Evolutionary conservation across 495 filamentous ascomycete genomes (phyloP).

Genomic region (Penicillium desertorum): DNA sequence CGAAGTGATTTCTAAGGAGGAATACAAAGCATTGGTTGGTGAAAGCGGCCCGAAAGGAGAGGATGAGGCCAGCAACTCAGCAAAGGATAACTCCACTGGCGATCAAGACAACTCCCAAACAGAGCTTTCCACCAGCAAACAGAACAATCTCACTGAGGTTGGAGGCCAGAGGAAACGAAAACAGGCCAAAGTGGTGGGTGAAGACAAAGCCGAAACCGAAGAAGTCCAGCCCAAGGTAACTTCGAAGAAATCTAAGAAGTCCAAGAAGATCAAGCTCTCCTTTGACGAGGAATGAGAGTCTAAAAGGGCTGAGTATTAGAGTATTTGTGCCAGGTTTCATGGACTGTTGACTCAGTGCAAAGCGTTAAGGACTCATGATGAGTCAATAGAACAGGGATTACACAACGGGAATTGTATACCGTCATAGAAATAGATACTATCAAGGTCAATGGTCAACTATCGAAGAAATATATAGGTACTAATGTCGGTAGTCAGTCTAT

Average conservation of each 20-base stretch:
- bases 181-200: conserved; percentile 44
- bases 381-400: conserved; percentile 18
- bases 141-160: conserved; percentile 43
- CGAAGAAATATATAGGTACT: conserved; percentile 1
- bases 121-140: conserved; percentile 28
- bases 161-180: conserved; percentile 47
- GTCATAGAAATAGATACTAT: conserved; percentile 7
- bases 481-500: not conserved
- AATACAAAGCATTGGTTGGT: conserved; percentile 44
- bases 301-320: not conserved
- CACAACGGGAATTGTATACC: not conserved
- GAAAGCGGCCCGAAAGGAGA: conserved; percentile 24
- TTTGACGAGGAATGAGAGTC: conserved; percentile 39
- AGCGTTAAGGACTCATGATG: conserved; percentile 21
- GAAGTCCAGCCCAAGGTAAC: conserved; percentile 26
- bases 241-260: conserved; percentile 42
- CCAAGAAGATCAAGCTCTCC: conserved; percentile 50
- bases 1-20: conserved; percentile 48
- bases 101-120: conserved; percentile 19
- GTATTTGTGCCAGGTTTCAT: not conserved
- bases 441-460: not conserved
- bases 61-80: conserved; percentile 7
- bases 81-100: conserved; percentile 13
- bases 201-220: conserved; percentile 30
- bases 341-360: not conserved